These are phyloP conservation scores for Ascochyta fabae DNA, from an alignment of 2,329 filamentous ascomycete genomes.

Conservation along the genomic window DNA sequence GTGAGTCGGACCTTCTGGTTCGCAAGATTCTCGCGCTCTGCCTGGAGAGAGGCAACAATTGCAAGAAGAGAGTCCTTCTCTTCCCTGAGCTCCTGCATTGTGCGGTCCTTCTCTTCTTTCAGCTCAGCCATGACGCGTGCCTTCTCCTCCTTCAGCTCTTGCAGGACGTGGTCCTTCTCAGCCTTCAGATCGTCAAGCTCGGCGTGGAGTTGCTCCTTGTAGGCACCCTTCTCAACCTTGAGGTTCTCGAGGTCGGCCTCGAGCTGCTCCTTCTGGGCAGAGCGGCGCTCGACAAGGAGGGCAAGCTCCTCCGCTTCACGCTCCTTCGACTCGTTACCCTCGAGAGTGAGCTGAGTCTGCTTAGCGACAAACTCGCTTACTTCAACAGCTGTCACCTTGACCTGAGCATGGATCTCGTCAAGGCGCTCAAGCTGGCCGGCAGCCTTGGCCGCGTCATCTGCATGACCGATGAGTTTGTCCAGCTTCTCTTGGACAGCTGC, in stretches of 20 bases:
- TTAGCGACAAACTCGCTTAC: constrained; percentile 80
- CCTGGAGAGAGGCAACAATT: constrained; percentile 64
- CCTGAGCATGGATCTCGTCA: constrained; percentile 86
- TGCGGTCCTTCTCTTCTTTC: constrained; percentile 44
- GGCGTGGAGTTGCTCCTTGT: constrained; percentile 65
- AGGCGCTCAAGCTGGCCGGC: constrained; percentile 80
- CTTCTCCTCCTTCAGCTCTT: constrained; percentile 51
- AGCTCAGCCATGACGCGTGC: constrained; percentile 46
- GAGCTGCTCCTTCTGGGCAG: constrained; percentile 68
- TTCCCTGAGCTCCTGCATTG: constrained; percentile 44
- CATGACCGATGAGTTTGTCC: constrained; percentile 62
- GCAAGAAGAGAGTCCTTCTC: constrained; percentile 57
- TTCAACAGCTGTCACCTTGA: constrained; percentile 82
- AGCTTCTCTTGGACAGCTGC: constrained; percentile 63
- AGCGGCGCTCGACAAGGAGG: constrained; percentile 78
- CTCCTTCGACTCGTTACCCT: constrained; percentile 80
- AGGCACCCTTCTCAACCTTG: constrained; percentile 60
- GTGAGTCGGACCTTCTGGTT: constrained; percentile 80
- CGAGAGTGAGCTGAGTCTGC: constrained; percentile 75
- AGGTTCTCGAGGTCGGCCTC: constrained; percentile 56
- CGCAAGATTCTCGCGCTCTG: constrained; percentile 76
- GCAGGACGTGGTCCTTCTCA: constrained; percentile 51
- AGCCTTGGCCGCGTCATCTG: constrained; percentile 70
- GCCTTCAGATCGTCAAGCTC: constrained; percentile 55
- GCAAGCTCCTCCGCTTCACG: constrained; percentile 80